phyloP scores from a whole-genome alignment of 805 yeast genomes.

The Kuraishia borneana region DNA sequence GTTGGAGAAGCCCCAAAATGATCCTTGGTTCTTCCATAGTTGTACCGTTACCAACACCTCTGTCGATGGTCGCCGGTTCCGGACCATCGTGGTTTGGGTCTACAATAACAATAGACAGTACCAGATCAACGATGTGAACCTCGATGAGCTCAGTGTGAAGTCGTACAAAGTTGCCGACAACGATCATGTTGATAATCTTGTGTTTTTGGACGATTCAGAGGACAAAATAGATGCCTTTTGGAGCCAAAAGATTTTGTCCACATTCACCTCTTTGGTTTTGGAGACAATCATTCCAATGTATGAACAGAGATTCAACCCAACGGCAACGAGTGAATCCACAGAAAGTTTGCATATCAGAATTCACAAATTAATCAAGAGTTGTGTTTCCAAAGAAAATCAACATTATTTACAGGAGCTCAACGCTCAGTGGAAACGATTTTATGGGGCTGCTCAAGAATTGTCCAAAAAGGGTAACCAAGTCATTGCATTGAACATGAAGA shows the following conservation, averaged over 20 bases:
- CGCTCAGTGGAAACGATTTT: constrained; percentile 59
- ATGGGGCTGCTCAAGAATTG: constrained; percentile 62
- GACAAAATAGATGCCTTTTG: not conserved
- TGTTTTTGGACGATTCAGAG: not conserved
- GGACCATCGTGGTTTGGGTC: constrained; percentile 14
- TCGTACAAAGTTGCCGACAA: constrained; percentile 9
- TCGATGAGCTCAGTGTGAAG: constrained; percentile 1
- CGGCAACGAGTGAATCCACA: not conserved
- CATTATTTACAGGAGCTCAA: constrained; percentile 22
- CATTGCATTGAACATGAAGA: constrained; percentile 33
- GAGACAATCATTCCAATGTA: constrained; percentile 5
- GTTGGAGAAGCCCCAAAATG: not conserved
- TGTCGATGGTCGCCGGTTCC: constrained; percentile 1
- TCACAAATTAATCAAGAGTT: not conserved
- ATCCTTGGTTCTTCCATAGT: constrained; percentile 15
- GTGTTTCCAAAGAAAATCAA: not conserved
- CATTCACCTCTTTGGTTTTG: not conserved
- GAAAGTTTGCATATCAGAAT: not conserved
- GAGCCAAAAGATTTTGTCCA: not conserved
- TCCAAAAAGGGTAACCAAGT: constrained; percentile 50
- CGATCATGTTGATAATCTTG: constrained; percentile 1
- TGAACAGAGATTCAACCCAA: constrained; percentile 5
- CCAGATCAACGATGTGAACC: constrained; percentile 9
- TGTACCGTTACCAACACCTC: constrained; percentile 5
- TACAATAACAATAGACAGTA: constrained; percentile 10